Evolutionary conservation across 1,284 basidiomycete genomes (phyloP), one percentile per base, ranked within the genome.

Genomic region (Sphaerobolus stellatus): DNA sequence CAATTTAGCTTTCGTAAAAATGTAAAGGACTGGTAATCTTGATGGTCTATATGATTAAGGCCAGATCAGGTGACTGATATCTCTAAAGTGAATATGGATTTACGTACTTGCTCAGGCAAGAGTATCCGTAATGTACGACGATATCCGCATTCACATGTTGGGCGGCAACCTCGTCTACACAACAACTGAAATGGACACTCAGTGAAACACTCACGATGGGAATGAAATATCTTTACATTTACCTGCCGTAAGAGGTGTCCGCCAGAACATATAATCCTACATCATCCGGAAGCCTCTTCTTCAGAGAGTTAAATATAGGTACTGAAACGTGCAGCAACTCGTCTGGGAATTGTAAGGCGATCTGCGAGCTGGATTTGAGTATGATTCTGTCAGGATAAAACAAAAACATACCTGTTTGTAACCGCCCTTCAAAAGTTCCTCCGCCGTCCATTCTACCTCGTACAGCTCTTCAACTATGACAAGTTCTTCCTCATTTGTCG

Each of bases 241-340:
- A 84, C 93, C 90, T 94, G 68, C 95, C 96, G 70, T 98, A 98
- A 27, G 94, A 97, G 25, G 95, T 98, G 71, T 98, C 96, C 13
- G 95, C 95, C 18, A 98, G 80, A 5, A 98, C 88, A 67, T 95
- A 98, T 25, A 94, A 75, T 61, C 95, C 85, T 56, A 73, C 73
- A 18, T 67, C 74, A 14, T 64, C 59, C 20, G 77, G 75, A 18
- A 91, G 71, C 50, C 68, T 68, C 4, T 66, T 66, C 65, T 87
- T 89, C 28, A 99, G 77, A 2, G 75, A 71, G 41, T 82, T 80
- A 66, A 87, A 97, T n/a, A 98, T 86, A 1, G 88, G 86, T 2
- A 98, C 93, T 0, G 94, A 93, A 59, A 92, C 87, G 20, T 84
- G 81, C 5, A 99, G 73, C 8, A 97, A 82, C 69, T 97, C 92